These are phyloP conservation scores for Dalbergia cultrata DNA, from an alignment of 306 rosid species.

Conservation along the genomic window DNA sequence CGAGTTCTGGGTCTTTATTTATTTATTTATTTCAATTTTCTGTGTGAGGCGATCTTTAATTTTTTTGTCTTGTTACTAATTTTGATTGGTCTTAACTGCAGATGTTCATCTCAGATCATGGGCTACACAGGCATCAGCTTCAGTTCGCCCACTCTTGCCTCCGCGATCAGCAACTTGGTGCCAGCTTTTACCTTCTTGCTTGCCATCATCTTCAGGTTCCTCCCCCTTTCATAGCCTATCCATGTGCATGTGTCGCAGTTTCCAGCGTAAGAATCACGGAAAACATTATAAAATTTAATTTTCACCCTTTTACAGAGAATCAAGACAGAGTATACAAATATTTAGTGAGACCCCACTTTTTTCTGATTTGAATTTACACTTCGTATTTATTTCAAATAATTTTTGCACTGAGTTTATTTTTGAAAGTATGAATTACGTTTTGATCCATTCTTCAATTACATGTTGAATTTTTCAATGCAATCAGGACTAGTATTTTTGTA, in stretches of 20 bases:
- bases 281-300: not conserved
- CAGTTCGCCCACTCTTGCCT: constrained; percentile 92
- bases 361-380: too few species aligned
- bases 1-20: constrained; percentile 3
- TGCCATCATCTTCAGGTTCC: constrained; percentile 89
- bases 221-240: not conserved
- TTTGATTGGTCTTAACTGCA: constrained; percentile 46
- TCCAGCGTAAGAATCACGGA: not conserved
- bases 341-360: not conserved
- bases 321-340: not conserved
- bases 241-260: constrained; percentile 3
- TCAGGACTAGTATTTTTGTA: not conserved
- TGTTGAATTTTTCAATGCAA: not conserved
- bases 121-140: constrained; percentile 86
- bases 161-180: constrained; percentile 94
- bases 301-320: not conserved
- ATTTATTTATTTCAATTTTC: not conserved
- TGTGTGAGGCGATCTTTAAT: not conserved
- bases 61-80: not conserved
- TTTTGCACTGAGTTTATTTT: too few species aligned
- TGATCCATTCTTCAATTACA: not conserved
- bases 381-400: too few species aligned
- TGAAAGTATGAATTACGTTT: not conserved
- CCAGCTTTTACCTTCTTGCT: constrained; percentile 96
- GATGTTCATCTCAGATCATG: constrained; percentile 87